Percentiles rank a stretch among this genome's conserved stretches.
Conservation (phyloP, 2,329 filamentous ascomycete genomes). For the Trichophyton benhamiae region DNA sequence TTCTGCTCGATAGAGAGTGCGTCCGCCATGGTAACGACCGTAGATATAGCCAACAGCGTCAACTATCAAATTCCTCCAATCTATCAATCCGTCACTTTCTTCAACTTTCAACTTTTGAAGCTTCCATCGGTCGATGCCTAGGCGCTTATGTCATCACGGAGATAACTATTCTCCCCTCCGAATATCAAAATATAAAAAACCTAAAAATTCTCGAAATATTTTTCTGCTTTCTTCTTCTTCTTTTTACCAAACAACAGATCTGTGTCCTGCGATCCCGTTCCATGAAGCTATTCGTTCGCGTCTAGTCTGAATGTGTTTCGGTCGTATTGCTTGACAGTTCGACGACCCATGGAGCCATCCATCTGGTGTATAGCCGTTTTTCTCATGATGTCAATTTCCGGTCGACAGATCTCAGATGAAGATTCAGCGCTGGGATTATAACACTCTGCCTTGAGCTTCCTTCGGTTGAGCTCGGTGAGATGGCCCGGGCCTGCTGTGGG, state of each 20-base stretch:
- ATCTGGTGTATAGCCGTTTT: slow-evolving; percentile 21
- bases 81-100: not conserved
- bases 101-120: not conserved
- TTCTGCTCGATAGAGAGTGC: slow-evolving; percentile 76
- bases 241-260: slow-evolving; percentile 47
- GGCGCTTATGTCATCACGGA: not conserved
- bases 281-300: slow-evolving; percentile 19
- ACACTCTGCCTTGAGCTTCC: slow-evolving; percentile 52
- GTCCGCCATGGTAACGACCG: slow-evolving; percentile 30
- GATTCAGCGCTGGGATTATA: slow-evolving; percentile 36
- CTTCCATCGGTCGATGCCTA: not conserved
- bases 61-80: not conserved
- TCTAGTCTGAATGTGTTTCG: slow-evolving; percentile 41
- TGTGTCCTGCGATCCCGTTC: slow-evolving; percentile 74
- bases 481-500: slow-evolving; percentile 41
- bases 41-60: not conserved
- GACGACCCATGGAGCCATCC: slow-evolving; percentile 74
- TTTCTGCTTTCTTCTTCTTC: slow-evolving; percentile 22
- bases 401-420: slow-evolving; percentile 93
- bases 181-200: slow-evolving; percentile 1
- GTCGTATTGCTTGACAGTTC: slow-evolving; percentile 76
- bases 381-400: slow-evolving; percentile 72
- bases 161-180: not conserved
- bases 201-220: not conserved
- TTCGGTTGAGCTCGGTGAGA: slow-evolving; percentile 54